phyloP scores from a whole-genome alignment of 202 grass and related monocot species.

The Schoenoplectus tabernaemontani region DNA sequence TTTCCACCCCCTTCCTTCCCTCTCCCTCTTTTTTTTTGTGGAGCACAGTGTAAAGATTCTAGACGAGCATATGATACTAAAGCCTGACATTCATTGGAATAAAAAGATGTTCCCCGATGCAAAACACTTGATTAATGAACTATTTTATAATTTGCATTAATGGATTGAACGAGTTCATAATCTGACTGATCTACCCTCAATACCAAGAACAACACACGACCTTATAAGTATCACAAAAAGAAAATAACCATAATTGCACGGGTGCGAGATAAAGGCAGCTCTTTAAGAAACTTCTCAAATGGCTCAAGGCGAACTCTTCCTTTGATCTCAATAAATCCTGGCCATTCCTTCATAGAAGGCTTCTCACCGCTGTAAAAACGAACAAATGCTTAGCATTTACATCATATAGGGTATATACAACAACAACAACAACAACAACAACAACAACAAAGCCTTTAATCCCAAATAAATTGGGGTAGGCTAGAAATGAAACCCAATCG shows the following conservation, averaged over 20 bases:
- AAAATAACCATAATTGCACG: conserved; percentile 82
- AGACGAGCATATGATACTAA: not conserved
- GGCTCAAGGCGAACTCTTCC: conserved; percentile 90
- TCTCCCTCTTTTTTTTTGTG: too few relatives aligned
- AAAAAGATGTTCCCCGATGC: too few relatives aligned
- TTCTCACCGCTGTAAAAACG: conserved; percentile 82
- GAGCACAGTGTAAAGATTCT: too few relatives aligned
- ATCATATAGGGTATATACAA: not conserved
- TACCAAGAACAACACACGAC: not conserved
- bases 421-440: too few relatives aligned
- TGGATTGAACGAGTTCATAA: not conserved
- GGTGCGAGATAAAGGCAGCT: conserved; percentile 81
- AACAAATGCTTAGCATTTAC: conserved; percentile 10
- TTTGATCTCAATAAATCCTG: conserved; percentile 88
- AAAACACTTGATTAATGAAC: not conserved
- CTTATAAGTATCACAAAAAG: not conserved
- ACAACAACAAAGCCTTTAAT: too few relatives aligned
- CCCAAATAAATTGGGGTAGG: too few relatives aligned
- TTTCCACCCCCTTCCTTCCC: too few relatives aligned
- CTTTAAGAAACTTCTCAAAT: conserved; percentile 86
- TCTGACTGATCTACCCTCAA: not conserved
- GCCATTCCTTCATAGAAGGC: conserved; percentile 79
- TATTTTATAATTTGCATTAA: not conserved
- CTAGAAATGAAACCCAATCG: too few relatives aligned
- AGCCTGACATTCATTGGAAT: not conserved